Evolutionary conservation across 768 basidiomycete genomes (phyloP), one percentile per base, ranked within the genome.

Genomic region (Hydnomerulius pinastri): DNA sequence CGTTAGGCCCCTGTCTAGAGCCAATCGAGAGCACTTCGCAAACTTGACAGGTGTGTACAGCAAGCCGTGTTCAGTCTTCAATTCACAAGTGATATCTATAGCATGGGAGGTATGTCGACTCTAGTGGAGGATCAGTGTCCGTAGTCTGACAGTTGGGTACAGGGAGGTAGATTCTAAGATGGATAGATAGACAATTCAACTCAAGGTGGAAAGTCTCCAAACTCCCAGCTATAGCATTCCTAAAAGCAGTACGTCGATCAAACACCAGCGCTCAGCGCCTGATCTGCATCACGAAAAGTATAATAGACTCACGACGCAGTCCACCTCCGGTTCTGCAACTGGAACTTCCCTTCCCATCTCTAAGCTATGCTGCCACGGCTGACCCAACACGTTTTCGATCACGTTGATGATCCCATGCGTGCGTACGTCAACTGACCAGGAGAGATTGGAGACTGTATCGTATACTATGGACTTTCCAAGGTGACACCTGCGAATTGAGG

Each of bases 391-490:
- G 46, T 77, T 77, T 50, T 93, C 87, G 56, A 95, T 90, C 37
- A 96, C 79, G 43, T 73, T 82, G 23, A 83, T 82, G 56, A 97
- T 94, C 4, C 82, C 77, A 58, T 97, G 94, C 3, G 75, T 88
- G 21, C 90, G 81, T 36, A 97, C 66, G 63, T 93, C 84, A 23
- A 92, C 92, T 1, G 81, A 54, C 96, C 96, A 99, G 4, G 86
- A 83, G 4, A 87, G 74, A 59, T 91, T 83, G 2, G 84, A 81
- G 17, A 98, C 92, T 0, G 95, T 96, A 64, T 99, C 96, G 68
- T 95, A 98, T 37, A 95, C 66, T 56, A 97, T 90, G 2, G 85
- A 80, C 64, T 80, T 79, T 10, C 96, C 96, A 1, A 90, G 78
- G 66, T 96, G 96, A 63, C 96, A 97, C 46, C 85, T 87, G 50